These are phyloP conservation scores for Talaromyces sp. DNA, from an alignment of 2,329 filamentous ascomycete genomes.

Conservation along the genomic window DNA sequence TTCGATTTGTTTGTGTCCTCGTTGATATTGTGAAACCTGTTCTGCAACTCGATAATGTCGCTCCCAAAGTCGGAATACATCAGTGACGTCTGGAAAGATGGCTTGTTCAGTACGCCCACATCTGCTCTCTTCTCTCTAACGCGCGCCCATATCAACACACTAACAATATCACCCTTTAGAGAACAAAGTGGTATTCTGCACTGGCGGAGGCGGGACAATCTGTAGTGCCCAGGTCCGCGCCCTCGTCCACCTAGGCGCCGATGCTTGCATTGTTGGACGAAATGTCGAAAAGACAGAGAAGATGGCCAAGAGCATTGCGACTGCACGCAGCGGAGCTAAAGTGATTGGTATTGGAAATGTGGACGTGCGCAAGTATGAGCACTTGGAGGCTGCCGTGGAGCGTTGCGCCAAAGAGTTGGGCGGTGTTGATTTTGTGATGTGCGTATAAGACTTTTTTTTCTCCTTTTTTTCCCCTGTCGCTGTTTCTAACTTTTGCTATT, in stretches of 20 bases:
- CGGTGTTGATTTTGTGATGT: slow-evolving; percentile 89
- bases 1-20: neutral
- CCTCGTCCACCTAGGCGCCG: slow-evolving; percentile 82
- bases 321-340: slow-evolving; percentile 70
- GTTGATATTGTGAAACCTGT: neutral
- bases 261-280: slow-evolving; percentile 90
- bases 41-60: slow-evolving; percentile 51
- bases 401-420: slow-evolving; percentile 78
- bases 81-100: slow-evolving; percentile 79
- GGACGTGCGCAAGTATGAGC: slow-evolving; percentile 69
- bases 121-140: neutral
- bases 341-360: slow-evolving; percentile 77
- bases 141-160: neutral
- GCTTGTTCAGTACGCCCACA: slow-evolving; percentile 67
- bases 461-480: neutral
- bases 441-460: slow-evolving; percentile 24
- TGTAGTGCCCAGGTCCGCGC: slow-evolving; percentile 92
- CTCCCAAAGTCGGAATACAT: slow-evolving; percentile 70
- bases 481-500: neutral
- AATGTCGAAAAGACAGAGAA: slow-evolving; percentile 82
- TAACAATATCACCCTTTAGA: slow-evolving; percentile 44
- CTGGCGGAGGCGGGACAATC: slow-evolving; percentile 87
- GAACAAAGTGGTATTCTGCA: slow-evolving; percentile 89
- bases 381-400: slow-evolving; percentile 69
- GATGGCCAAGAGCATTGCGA: slow-evolving; percentile 76